Conservation (phyloP, 1,139 yeast species). For the Sugiyamaella grinbergsii region DNA sequence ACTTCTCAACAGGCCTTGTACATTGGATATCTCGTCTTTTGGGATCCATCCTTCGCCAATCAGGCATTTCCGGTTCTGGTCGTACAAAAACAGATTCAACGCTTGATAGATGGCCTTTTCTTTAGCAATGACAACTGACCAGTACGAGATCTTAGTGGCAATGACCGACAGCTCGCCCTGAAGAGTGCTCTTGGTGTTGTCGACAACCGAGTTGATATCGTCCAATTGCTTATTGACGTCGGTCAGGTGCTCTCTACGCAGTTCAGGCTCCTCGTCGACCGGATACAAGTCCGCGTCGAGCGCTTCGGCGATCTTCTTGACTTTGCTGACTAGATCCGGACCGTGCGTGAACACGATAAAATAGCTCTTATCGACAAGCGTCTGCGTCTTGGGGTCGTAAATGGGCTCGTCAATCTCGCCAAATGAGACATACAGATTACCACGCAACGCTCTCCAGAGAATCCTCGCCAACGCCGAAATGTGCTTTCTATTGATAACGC, state of each 20-base stretch:
- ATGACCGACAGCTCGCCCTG: slow-evolving; percentile 75
- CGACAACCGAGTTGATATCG: slow-evolving; percentile 70
- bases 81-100: slow-evolving; percentile 80
- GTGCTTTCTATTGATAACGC: slow-evolving; percentile 76
- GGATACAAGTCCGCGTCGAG: slow-evolving; percentile 77
- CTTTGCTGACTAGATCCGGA: slow-evolving; percentile 63
- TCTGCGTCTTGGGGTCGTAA: slow-evolving; percentile 52
- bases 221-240: slow-evolving; percentile 60
- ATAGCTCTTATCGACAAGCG: slow-evolving; percentile 62
- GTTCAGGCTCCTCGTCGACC: slow-evolving; percentile 59
- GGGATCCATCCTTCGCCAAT: slow-evolving; percentile 99
- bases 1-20: slow-evolving; percentile 54
- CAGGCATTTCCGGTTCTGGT: slow-evolving; percentile 78
- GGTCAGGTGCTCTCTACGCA: slow-evolving; percentile 59
- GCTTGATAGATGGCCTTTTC: slow-evolving; percentile 77
- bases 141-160: slow-evolving; percentile 66
- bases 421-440: slow-evolving; percentile 77
- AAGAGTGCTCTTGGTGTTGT: slow-evolving; percentile 68
- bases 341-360: slow-evolving; percentile 92
- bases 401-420: slow-evolving; percentile 65
- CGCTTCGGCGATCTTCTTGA: slow-evolving; percentile 76
- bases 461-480: slow-evolving; percentile 77
- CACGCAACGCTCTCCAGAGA: slow-evolving; percentile 90
- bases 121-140: slow-evolving; percentile 66
- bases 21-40: slow-evolving; percentile 49